These are phyloP conservation scores for Conticribra weissflogii DNA, from an alignment of 108 stramenopile genomes.

Conservation along the genomic window DNA sequence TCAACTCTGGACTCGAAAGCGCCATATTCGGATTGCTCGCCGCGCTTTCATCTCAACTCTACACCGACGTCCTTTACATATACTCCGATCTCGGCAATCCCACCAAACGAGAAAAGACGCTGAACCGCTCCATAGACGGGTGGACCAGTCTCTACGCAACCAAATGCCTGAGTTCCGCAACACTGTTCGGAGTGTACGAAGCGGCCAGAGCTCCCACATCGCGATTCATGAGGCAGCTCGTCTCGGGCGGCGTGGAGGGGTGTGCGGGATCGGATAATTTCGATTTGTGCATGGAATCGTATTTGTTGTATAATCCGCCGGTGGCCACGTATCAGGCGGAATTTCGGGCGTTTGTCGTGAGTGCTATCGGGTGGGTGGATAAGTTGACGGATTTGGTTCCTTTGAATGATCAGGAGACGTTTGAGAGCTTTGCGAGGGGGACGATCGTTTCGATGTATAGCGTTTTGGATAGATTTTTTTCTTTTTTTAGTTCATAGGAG, in stretches of 20 bases:
- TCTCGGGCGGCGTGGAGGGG: slow-evolving; percentile 70
- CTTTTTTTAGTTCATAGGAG: background rate
- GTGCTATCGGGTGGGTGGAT: slow-evolving; percentile 31
- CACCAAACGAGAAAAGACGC: slow-evolving; percentile 53
- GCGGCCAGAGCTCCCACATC: slow-evolving; percentile 55
- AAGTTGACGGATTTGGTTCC: slow-evolving; percentile 38
- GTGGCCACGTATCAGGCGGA: slow-evolving; percentile 57
- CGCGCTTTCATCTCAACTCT: slow-evolving; percentile 69
- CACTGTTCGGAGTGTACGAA: slow-evolving; percentile 83
- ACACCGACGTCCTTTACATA: slow-evolving; percentile 69
- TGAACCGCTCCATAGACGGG: slow-evolving; percentile 50
- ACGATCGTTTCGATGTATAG: slow-evolving; percentile 25
- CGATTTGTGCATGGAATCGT: slow-evolving; percentile 68
- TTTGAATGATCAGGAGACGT: slow-evolving; percentile 37
- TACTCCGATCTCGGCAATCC: slow-evolving; percentile 64
- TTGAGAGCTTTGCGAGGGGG: slow-evolving; percentile 25
- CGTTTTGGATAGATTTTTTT: slow-evolving; percentile 18
- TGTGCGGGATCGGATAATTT: slow-evolving; percentile 68
- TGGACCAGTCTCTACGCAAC: slow-evolving; percentile 66
- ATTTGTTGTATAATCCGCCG: slow-evolving; percentile 61
- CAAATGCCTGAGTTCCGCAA: slow-evolving; percentile 54
- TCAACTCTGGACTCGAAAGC: slow-evolving; percentile 57
- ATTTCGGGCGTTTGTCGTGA: slow-evolving; percentile 51
- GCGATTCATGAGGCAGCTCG: slow-evolving; percentile 42
- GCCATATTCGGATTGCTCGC: slow-evolving; percentile 71